Base-by-base conservation (phyloP, 257 asterid species). In the Gentiana straminea region DNA sequence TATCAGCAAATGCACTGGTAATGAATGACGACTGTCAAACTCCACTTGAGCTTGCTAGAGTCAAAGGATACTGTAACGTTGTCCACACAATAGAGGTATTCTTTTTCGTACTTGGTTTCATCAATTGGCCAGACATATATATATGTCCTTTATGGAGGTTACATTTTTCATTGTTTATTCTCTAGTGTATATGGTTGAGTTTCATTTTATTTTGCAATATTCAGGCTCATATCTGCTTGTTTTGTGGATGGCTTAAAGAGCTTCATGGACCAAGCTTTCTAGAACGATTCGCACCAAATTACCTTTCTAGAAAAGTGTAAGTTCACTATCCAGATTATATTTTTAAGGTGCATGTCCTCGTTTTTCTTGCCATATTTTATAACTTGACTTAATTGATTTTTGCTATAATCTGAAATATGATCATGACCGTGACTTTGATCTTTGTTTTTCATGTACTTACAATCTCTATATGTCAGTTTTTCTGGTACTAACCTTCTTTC, bases 11-110 rank as follows among this genome's bases (percentile, higher is more conserved):
- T 84, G 94, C 94, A 8, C 67, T 92, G 12, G 59, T 83, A 59
- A 86, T 84, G 80, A 92, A 92, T 70, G 99, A 86, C 63, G 90
- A 78, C 68, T 82, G 89, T 62, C 99, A 88, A 64, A 85, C 97
- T 39, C 95, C 97, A 57, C 89, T 92, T 54, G 99, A 92, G 58
- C 73, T 92, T 72, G 95, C 99, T 33, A 79, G 99, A 80, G 62
- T 72, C 73, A 92, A 92, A 73, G 95, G 94, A 34, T 81, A 54
- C 70, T 75, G 77, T 68, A 88, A 84, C 62, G 82, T 92, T 56
- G 99, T 92, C 49, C 84, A 95, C 35, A 72, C 86, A 68, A 81
- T 92, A 64, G 97, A 92, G 97, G 99, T 92, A 83, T 51, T 38
- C 57, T 49, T 56, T 34, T 60, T 55, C 47, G 38, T 59, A 3